Percentiles rank a stretch among this genome's conserved stretches.
Conservation (phyloP, 1,284 basidiomycete genomes). For the Tremellales sp. region DNA sequence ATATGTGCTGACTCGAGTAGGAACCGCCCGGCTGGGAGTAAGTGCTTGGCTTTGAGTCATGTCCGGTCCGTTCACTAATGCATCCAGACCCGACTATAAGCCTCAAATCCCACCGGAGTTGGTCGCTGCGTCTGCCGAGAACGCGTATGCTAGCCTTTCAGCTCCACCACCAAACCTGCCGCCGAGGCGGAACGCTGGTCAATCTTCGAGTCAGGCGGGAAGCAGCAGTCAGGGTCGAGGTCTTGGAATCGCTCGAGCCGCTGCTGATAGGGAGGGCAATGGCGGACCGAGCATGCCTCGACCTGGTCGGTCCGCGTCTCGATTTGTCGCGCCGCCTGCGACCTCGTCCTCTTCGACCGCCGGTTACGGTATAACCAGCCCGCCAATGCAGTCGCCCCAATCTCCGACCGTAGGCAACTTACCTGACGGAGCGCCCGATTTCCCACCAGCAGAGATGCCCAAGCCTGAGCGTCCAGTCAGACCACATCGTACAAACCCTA, state of each 20-base stretch:
- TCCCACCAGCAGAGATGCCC: slow-evolving; percentile 5
- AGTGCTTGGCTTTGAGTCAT: slow-evolving; percentile 4
- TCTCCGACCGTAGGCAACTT: no score
- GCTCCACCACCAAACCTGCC: slow-evolving; percentile 33
- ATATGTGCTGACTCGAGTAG: slow-evolving; percentile 7
- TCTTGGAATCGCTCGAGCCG: neutral
- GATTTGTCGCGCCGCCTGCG: neutral
- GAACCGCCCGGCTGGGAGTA: slow-evolving; percentile 35
- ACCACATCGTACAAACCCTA: neutral
- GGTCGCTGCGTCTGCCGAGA: slow-evolving; percentile 23
- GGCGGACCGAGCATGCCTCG: neutral
- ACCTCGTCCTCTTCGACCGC: neutral
- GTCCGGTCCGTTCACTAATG: neutral
- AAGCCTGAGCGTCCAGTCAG: slow-evolving; percentile 1
- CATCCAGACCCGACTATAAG: slow-evolving; percentile 34
- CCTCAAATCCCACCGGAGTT: slow-evolving; percentile 29
- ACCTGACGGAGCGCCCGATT: slow-evolving; percentile 14
- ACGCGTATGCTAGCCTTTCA: slow-evolving; percentile 32
- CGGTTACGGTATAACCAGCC: slow-evolving; percentile 1
- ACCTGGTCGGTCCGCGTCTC: neutral
- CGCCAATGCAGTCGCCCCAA: slow-evolving; percentile 2
- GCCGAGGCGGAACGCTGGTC: slow-evolving; percentile 11
- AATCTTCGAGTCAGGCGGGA: neutral
- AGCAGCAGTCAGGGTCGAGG: neutral
- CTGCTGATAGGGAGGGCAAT: neutral